Evolutionary conservation across 2,329 filamentous ascomycete genomes (phyloP), one percentile per base, ranked within the genome.

Genomic region (Aspergillus latus): DNA sequence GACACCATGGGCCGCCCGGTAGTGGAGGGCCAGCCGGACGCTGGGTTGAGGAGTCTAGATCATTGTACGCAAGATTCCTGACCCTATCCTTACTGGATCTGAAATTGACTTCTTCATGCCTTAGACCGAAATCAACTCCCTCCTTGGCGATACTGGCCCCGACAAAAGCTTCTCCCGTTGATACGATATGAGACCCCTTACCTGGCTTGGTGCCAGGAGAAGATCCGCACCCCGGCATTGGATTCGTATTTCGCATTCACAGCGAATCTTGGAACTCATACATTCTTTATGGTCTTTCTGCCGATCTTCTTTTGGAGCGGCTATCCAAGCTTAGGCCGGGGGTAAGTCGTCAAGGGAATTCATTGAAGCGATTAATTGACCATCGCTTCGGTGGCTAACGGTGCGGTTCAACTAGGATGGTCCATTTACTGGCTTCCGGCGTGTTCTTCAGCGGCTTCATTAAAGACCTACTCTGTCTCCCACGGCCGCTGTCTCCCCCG

Each of bases 261-360:
- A 0, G 94, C 94, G 61, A 99, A 97, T 74, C 84, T 97, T 54
- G 91, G 94, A 63, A 99, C 94, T 0, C 94, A 99, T 76, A 99
- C 94, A 0, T 97, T 97, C 79, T 99, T 97, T 80, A 97, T 97
- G 92, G 83, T 96, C 64, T 88, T 91, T 57, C 78, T 99, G 68
- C 94, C 94, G 5, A 90, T 97, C 62, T 83, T 96, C 65, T 97
- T 97, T 78, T 99, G 94, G 94, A 96, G 91, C 68, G 93, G 93
- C 52, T 89, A 92, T 75, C 87, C 88, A 43, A 86, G 83, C 61
- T 84, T 96, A 63, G 94, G 91, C 54, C 88, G 94, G 78, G 92
- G 88, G 90, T 95, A 86, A 66, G 87, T 81, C 6, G n/a, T 29
- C 43, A 7, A 2, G 13, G 28, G 54, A 54, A 59, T 37, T 52